phyloP scores from a whole-genome alignment of 805 yeast species.

The Nakazawaea wyomingensis region DNA sequence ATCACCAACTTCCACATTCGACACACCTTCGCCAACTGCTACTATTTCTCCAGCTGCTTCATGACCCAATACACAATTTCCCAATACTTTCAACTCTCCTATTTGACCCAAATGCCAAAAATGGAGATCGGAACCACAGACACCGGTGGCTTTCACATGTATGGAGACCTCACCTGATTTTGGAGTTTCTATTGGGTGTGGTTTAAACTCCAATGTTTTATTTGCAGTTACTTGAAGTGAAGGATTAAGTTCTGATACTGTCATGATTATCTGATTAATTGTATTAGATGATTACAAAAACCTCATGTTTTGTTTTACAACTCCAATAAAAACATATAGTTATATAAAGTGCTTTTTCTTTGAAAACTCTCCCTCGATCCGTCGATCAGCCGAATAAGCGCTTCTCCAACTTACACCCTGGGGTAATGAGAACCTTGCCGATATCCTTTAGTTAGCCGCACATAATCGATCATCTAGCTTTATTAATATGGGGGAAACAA shows the following conservation, averaged over 20 bases:
- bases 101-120: slow-evolving; percentile 61
- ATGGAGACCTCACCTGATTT: slow-evolving; percentile 42
- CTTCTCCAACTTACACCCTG: too few relatives aligned
- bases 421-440: too few relatives aligned
- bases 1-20: slow-evolving; percentile 38
- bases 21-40: slow-evolving; percentile 43
- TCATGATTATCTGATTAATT: slow-evolving; percentile 2
- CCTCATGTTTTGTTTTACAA: neutral
- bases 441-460: too few relatives aligned
- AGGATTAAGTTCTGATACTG: slow-evolving; percentile 2
- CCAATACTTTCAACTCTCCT: slow-evolving; percentile 38
- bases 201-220: slow-evolving; percentile 2
- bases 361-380: too few relatives aligned
- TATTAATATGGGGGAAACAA: too few relatives aligned
- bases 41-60: slow-evolving; percentile 41
- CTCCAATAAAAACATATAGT: too few relatives aligned
- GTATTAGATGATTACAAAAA: neutral
- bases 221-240: slow-evolving; percentile 6
- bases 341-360: too few relatives aligned
- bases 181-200: slow-evolving; percentile 19
- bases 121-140: slow-evolving; percentile 72
- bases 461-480: too few relatives aligned
- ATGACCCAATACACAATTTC: slow-evolving; percentile 37
- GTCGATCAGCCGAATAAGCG: too few relatives aligned
- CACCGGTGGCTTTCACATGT: slow-evolving; percentile 61